Evolutionary conservation across 2,329 filamentous ascomycete genomes (phyloP), one percentile per base, ranked within the genome.

Genomic region (Pyrenochaeta sp.): DNA sequence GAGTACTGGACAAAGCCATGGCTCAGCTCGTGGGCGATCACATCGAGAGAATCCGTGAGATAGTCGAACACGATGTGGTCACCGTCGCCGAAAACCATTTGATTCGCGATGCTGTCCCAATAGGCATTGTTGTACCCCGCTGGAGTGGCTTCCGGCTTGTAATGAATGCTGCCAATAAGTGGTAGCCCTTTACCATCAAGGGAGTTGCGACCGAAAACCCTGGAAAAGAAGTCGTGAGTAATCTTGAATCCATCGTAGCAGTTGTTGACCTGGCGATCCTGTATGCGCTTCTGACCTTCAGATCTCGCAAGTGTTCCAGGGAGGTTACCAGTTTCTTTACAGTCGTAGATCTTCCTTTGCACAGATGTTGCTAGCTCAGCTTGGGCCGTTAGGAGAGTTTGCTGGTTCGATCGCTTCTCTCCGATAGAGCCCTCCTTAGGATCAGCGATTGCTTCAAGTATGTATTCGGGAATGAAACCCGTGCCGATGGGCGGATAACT

Each of bases 31-130:
- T 86, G 84, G 2, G 82, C 85, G 54, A 87, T 85, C 52, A 87
- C 83, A 61, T 87, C 85, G 30, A 86, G 74, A 54, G 78, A 81
- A 28, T 79, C 78, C 1, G 82, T 82, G 68, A 86, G 86, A 71
- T 83, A 80, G 65, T 79, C 79, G 51, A 86, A 46, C 48, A 25
- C 27, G 84, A 56, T 83, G 36, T 80, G 78, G 58, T 82, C 80
- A 6, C 85, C 84, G 51, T 86, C 84, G 2, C 85, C 85, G 62
- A 84, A 87, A 4, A 86, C 83, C 81, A 86, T 85, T 10, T n/a
- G 44, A 13, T 46, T 30, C 65, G 85, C 83, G 5, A 24, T 19
- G 46, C 73, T 75, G 55, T 85, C 81, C 84, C 84, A 86, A 67
- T 83, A 84, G 36, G 84, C 84, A 70, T 86, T 86, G 47, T 49